These are phyloP conservation scores for Trichocomaceae sp. DNA, from an alignment of 2,329 filamentous ascomycete species.

Conservation along the genomic window DNA sequence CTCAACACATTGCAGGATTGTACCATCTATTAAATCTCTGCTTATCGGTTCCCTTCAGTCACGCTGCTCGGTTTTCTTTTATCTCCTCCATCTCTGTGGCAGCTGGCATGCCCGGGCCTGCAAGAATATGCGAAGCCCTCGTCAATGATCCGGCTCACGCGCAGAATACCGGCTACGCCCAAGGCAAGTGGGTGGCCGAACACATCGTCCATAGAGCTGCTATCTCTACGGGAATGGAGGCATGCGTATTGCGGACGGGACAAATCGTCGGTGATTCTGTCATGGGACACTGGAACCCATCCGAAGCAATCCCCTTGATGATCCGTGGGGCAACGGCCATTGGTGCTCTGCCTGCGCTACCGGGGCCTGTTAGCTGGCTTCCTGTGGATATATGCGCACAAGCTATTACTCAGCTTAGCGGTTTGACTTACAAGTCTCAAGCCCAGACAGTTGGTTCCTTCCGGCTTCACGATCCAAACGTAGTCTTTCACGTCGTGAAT, in stretches of 20 bases:
- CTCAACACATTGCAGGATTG: slow-evolving; percentile 16
- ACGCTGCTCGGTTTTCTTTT: slow-evolving; percentile 2
- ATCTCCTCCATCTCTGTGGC: slow-evolving; percentile 1
- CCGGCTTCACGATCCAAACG: not conserved
- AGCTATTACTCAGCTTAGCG: not conserved
- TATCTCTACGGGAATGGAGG: slow-evolving; percentile 12
- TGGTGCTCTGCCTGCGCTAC: not conserved
- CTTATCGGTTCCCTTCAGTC: not conserved
- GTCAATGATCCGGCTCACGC: slow-evolving; percentile 24
- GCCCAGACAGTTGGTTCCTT: not conserved
- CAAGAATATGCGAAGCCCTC: slow-evolving; percentile 1
- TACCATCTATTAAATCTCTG: slow-evolving; percentile 4
- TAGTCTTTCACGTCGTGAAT: not conserved
- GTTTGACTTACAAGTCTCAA: not conserved
- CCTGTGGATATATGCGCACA: not conserved
- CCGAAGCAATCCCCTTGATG: not conserved
- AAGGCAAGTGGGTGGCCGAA: slow-evolving; percentile 37
- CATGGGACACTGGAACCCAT: slow-evolving; percentile 47
- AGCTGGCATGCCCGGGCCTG: not conserved
- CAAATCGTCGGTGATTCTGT: slow-evolving; percentile 29
- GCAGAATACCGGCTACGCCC: slow-evolving; percentile 25
- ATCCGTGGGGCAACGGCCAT: not conserved
- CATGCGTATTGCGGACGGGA: slow-evolving; percentile 27
- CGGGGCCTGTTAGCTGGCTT: not conserved
- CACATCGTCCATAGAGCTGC: slow-evolving; percentile 37